Conservation (phyloP, 2,329 filamentous ascomycete genomes). For the Onygena corvina region DNA sequence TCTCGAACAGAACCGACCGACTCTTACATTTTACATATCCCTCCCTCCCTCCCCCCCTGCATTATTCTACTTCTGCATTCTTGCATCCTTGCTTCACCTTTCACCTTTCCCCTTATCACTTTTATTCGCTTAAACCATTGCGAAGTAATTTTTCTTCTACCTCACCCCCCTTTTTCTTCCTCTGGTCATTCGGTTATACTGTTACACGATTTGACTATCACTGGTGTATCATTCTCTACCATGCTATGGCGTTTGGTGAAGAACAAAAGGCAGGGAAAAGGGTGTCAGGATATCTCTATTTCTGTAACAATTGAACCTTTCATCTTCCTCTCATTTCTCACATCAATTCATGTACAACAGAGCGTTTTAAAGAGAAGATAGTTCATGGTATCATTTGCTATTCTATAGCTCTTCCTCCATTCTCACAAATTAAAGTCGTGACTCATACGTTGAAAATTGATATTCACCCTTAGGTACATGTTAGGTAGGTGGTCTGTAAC, state of each 20-base stretch:
- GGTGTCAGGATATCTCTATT: slow-evolving; percentile 2
- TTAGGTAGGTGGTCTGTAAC: too few relatives aligned
- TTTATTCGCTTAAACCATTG: background rate
- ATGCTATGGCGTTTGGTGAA: background rate
- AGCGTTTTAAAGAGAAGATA: too few relatives aligned
- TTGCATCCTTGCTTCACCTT: background rate
- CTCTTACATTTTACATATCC: too few relatives aligned
- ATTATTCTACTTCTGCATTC: background rate
- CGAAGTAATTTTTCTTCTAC: background rate
- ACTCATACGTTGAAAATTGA: too few relatives aligned
- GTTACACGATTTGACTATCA: background rate
- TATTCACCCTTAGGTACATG: too few relatives aligned
- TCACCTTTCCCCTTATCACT: background rate
- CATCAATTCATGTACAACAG: background rate
- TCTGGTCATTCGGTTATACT: background rate
- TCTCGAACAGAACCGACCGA: too few relatives aligned
- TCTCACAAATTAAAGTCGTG: too few relatives aligned
- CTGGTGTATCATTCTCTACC: background rate
- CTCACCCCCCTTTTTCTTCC: background rate
- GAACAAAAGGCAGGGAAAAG: background rate
- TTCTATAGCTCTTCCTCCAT: too few relatives aligned
- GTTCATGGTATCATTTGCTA: too few relatives aligned
- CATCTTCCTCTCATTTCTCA: background rate
- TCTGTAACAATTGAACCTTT: background rate
- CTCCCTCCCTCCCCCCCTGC: too few relatives aligned